Evolutionary conservation across 495 filamentous ascomycete species (phyloP), one percentile per base, ranked within the genome.

Genomic region (Tuber melanosporum): DNA sequence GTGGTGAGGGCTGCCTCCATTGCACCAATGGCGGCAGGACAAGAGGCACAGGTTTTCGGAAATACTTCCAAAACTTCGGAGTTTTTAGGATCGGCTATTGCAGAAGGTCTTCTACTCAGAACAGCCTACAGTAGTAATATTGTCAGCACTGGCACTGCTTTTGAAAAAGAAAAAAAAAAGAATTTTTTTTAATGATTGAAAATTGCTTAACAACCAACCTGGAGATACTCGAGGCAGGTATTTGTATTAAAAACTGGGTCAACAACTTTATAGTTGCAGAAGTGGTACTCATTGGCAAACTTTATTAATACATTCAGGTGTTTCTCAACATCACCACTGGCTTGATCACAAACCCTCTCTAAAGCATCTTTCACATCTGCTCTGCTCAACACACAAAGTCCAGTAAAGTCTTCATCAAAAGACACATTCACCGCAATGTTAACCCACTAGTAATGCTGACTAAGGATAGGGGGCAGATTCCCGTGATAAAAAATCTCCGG

Each of bases 401-500:
- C 52, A 0, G 71, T 10, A 22, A 74, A 22, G 26, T 74, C 42
- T 44, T 45, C 26, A 10, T 39, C 14, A 26, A 74, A 70, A 15
- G 52, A 74, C 8, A 76, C 36, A 39, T 74, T 42, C 10, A 66
- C 69, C 2, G 49, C 47, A 36, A 76, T 20, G 26, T 39, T 73
- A 74, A 73, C 12, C 71, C 71, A 15, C 26, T 69, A 19, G 14
- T 39, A 39, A 26, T 42, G 36, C 70, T 42, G 3, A 43, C 32
- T n/a, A 76, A 69, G 20, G 49, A 39, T 7, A 76, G 47, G 22
- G 75, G 71, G 0, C 42, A 73, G 70, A 47, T 47, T 10, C 75
- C 71, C 7, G 75, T 76, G 42, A 76, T 74, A 19, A 76, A 76
- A 20, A n/a, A 74, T 41, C 49, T 74, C 8, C 26, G n/a, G 19